Base-by-base conservation (phyloP, 306 rosid species). In the Pachyrhizus erosus region DNA sequence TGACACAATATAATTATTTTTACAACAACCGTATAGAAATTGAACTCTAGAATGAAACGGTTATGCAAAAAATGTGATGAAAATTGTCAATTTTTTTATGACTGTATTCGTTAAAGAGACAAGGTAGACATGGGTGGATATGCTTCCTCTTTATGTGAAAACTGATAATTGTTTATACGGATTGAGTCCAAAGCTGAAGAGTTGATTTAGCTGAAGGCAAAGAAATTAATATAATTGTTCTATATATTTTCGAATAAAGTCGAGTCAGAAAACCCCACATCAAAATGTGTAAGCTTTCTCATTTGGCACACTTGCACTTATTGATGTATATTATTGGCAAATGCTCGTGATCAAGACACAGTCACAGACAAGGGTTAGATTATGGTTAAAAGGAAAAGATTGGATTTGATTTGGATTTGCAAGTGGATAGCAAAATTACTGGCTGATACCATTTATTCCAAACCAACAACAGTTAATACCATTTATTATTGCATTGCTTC, bases 371-470 rank as follows among this genome's bases (percentile, higher is more conserved):
- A 27, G 1, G 27, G 3, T 65, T 49, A 20, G 62, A 37, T 75
- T 9, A 29, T 68, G 29, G 48, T 43, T 66, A 37, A 73, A 46
- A 76, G 43, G 42, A 11, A 75, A 76, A 82, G 72, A 39, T 57
- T 33, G 5, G 37, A 75, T 65, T 80, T 23, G 65, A 29, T 37
- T 78, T 64, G 17, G 65, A 64, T 76, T 31, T 67, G 48, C 7
- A 46, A 14, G 20, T 34, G 31, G 20, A 83, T 62, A 70, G 40
- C 57, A 83, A 78, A 70, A 83, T 27, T 27, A 57, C 58, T 70
- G 70, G 21, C 55, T 73, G 74, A 85, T 42, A 10, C 14, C 42
- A 37, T 37, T 37, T 37, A 37, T 37, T 37, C 42, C 42, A 37
- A 37, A 37, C 10, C 42, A 37, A 37, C 42, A 37, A 37, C 10